Evolutionary conservation across 306 rosid genomes (phyloP), one percentile per base, ranked within the genome.

Genomic region (Citrullus mucosospermus): DNA sequence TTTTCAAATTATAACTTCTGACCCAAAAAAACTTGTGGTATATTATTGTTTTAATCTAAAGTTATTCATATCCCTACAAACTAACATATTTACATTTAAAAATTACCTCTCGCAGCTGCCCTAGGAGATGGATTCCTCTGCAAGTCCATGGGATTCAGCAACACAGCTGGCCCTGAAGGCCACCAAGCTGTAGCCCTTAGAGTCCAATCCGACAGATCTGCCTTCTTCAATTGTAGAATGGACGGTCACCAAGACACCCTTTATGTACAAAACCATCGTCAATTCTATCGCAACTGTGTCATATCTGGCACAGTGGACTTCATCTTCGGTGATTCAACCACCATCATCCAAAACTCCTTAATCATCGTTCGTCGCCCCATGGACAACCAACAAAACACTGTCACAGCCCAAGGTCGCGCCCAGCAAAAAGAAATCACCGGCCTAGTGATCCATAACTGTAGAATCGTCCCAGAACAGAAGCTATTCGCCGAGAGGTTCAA

Each of bases 141-240:
- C 38, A 85, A 85, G 84, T 53, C 78, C 3, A 89, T 93, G 87
- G 87, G 85, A 73, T 85, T 93, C 75, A 66, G 46, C 25, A 93
- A 93, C 94, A 89, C 90, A 0, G 98, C 98, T 0, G 98, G 98
- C 2, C 74, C 96, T 0, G 46, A 34, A 2, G 91, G 87, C 8
- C 92, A 88, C 69, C 98, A 91, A 72, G 94, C 97, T 3, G 98
- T 94, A 79, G 96, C 98, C 3, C 87, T 94, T 6, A 87, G 91
- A 0, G 88, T 88, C 15, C 93, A 84, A 69, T 87, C 89, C 7
- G 96, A 81, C 34, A 80, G 39, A 41, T 84, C 92, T 0, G 90
- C 83, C 0, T 78, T 94, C 86, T 87, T 61, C 81, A 85, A 92
- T 76, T 89, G 94, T 32, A 85, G 88, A 54, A 86, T 94, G 59